Base-by-base conservation (phyloP, 345 rosid species). In the Lepidium didymum region DNA sequence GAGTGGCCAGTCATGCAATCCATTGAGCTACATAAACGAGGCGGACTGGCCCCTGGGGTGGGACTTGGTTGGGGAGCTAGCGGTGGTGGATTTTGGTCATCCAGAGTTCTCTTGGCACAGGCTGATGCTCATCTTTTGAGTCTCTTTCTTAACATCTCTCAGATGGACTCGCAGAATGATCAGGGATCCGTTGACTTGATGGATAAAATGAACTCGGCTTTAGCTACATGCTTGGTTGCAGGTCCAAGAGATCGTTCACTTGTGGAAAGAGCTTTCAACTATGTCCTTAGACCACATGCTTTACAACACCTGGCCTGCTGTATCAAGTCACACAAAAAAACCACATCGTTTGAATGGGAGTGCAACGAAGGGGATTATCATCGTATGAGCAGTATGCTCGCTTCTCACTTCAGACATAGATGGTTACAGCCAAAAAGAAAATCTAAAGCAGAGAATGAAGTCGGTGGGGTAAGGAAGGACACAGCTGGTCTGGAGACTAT, bases 11-110 rank as follows among this genome's bases (percentile, higher is more conserved):
- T 62, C 63, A 66, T 88, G 75, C 96, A 84, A 75, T 87, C 87
- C 35, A 72, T 87, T 64, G 97, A 93, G 79, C 65, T 51, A n/a
- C 84, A 86, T 79, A 83, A 91, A 57, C 84, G 98, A 83, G 97
- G 97, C 38, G 98, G 98, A 56, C 88, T 86, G 31, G 87, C 92
- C 67, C 98, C 98, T 10, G 97, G 98, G 44, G 76, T 87, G 33
- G 97, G 94, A 66, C 60, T 85, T 51, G 97, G 98, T 56, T 93
- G 97, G 97, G 98, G 98, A 79, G 88, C 89, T 72, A 77, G 85
- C 56, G 86, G 83, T 57, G 97, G 98, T 69, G 98, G 97, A 64
- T 84, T 85, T 78, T 93, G 96, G 97, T 90, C 98, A 36, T 41
- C 55, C 35, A 67, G 69, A 76, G 73, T 80, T 80, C 73, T 90